These are phyloP conservation scores for Colletotrichum coccodes DNA, from an alignment of 2,329 filamentous ascomycete species.

Conservation along the genomic window DNA sequence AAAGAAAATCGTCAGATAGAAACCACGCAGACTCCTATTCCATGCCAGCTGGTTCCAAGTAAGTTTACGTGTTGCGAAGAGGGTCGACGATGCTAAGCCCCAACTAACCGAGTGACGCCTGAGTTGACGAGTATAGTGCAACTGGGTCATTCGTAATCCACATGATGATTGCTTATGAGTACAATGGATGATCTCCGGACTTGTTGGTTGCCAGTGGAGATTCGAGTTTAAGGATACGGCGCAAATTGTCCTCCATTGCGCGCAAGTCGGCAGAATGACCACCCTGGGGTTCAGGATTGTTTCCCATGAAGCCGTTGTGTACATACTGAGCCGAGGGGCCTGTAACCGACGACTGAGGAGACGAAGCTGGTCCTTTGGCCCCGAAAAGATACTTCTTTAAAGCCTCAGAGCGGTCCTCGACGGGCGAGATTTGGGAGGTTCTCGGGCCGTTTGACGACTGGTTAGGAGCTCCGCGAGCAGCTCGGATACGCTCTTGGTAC, in stretches of 20 bases:
- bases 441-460: constrained; percentile 14
- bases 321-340: constrained; percentile 4
- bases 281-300: constrained; percentile 1
- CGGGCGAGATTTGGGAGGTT: constrained; percentile 24
- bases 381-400: constrained; percentile 68
- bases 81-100: neutral
- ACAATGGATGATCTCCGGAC: constrained; percentile 24
- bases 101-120: neutral
- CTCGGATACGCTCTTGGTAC: constrained; percentile 69
- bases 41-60: neutral
- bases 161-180: constrained; percentile 7
- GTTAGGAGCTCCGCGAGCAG: constrained; percentile 52
- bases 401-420: constrained; percentile 54
- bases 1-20: constrained; percentile 24
- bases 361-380: constrained; percentile 40
- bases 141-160: neutral
- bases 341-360: constrained; percentile 20
- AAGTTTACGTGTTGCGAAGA: neutral
- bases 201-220: constrained; percentile 36
- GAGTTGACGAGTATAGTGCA: neutral
- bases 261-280: constrained; percentile 51
- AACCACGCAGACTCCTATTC: constrained; percentile 8
- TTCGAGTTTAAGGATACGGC: constrained; percentile 60
- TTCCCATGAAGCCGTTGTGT: constrained; percentile 2
- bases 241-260: constrained; percentile 64